These are phyloP conservation scores for Amanita phalloides DNA, from an alignment of 768 basidiomycete genomes.

Conservation along the genomic window DNA sequence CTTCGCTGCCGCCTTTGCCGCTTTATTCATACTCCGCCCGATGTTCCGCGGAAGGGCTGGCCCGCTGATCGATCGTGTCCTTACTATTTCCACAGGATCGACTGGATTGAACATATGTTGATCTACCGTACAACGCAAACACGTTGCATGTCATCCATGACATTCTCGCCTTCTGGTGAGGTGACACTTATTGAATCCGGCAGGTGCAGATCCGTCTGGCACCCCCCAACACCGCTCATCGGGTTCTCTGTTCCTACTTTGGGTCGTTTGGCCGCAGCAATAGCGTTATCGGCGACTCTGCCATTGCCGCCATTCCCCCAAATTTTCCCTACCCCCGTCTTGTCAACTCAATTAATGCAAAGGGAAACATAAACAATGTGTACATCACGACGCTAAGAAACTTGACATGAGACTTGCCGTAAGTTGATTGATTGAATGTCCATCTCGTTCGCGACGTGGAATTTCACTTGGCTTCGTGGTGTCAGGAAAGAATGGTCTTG, in stretches of 20 bases:
- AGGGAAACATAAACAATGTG: no score
- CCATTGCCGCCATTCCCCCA: background rate
- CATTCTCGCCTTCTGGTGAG: no score
- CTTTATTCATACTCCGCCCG: background rate
- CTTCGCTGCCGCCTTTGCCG: background rate
- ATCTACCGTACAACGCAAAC: background rate
- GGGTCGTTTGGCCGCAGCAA: background rate
- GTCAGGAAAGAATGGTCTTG: conserved; percentile 1
- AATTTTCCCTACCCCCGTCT: background rate
- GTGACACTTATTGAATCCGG: no score
- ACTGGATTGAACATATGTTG: background rate
- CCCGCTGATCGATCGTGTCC: background rate
- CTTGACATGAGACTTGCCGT: background rate
- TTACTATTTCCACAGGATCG: background rate
- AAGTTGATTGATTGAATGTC: background rate
- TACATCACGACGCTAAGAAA: background rate
- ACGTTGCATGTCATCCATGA: background rate
- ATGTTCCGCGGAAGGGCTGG: background rate
- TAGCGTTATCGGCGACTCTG: background rate
- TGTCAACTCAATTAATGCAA: background rate
- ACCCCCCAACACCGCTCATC: no score
- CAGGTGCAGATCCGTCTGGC: no score
- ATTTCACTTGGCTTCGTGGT: background rate
- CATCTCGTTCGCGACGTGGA: background rate
- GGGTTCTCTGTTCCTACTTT: no score